A percentile compares a stretch with the other conserved stretches of the same genome.
Conservation (phyloP, 768 basidiomycete genomes). For the Russula lepida region DNA sequence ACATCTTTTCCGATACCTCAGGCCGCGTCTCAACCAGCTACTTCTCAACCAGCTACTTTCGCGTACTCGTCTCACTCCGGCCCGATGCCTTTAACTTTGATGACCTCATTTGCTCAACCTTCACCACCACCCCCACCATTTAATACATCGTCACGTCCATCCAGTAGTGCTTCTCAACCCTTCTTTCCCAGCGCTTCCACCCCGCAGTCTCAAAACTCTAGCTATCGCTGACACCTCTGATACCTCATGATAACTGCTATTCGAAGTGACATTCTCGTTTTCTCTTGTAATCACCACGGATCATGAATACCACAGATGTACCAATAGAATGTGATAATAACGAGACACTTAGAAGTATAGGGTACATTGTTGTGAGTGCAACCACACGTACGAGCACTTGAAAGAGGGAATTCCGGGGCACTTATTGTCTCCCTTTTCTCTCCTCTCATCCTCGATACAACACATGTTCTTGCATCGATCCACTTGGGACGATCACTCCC, state of each 20-base stretch:
- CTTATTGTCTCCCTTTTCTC: too few species aligned
- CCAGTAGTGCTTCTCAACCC: background rate
- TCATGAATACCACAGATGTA: background rate
- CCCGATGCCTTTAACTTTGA: background rate
- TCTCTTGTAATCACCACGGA: background rate
- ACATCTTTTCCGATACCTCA: background rate
- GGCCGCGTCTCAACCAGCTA: background rate
- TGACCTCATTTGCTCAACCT: conserved; percentile 1
- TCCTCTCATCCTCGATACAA: too few species aligned
- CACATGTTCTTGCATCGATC: too few species aligned
- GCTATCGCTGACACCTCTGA: background rate
- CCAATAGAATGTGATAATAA: background rate
- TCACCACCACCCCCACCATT: conserved; percentile 3
- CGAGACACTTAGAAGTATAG: background rate
- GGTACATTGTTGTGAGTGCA: too few species aligned
- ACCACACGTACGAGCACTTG: too few species aligned
- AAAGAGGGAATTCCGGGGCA: too few species aligned
- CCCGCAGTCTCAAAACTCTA: background rate
- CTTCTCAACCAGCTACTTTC: background rate
- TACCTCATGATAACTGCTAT: background rate
- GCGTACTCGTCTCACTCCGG: background rate
- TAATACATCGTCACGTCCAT: conserved; percentile 6
- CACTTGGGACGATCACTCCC: too few species aligned
- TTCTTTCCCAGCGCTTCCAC: background rate
- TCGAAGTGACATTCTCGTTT: background rate